Evolutionary conservation across 2,329 filamentous ascomycete genomes (phyloP), one percentile per base, ranked within the genome.

Genomic region (Aspergillus viridinutans): DNA sequence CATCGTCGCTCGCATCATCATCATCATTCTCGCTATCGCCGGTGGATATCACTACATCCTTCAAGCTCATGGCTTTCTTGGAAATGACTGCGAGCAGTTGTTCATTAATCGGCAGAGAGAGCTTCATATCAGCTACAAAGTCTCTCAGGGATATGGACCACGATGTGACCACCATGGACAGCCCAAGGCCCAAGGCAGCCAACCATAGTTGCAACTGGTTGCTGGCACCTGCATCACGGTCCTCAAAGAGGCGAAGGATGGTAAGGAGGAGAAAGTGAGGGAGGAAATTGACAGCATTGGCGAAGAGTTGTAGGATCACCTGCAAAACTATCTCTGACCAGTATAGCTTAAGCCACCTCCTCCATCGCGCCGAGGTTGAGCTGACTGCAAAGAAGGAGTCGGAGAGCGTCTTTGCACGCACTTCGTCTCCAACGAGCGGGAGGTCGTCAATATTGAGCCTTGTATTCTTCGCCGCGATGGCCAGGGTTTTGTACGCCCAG

Each of bases 11-110:
- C 4, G 29, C 29, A 32, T 4, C 45, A 23, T 40, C 47, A 4
- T 54, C 50, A 3, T 77, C 74, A 3, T 77, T 73, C 12, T 76
- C 71, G 12, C 72, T 70, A 3, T 72, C 70, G 3, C 64, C 59
- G 12, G 74, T 69, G 60, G 68, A 60, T 23, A 57, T 10, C 52
- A 61, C 58, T 50, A 90, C 84, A 68, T 92, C 89, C 69, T 92
- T 92, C 50, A 86, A 81, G 53, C 85, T 81, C 78, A 91, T 83
- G 0, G 88, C 83, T 72, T 92, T 92, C 59, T 86, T 82, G 62
- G 91, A 92, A 20, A 92, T 83, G 5, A 90, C 80, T 1, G 87
- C 82, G 3, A 87, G 85, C 3, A 92, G 75, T 66, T 91, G 86
- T 45, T 85, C 81, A 54, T 87, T 83, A 14, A 91, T 75, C 0